A percentile compares a stretch with the other conserved stretches of the same genome.
Evolutionary conservation across 192 early-diverging fungal genomes (phyloP).

Genomic region (Coemansia sp.): DNA sequence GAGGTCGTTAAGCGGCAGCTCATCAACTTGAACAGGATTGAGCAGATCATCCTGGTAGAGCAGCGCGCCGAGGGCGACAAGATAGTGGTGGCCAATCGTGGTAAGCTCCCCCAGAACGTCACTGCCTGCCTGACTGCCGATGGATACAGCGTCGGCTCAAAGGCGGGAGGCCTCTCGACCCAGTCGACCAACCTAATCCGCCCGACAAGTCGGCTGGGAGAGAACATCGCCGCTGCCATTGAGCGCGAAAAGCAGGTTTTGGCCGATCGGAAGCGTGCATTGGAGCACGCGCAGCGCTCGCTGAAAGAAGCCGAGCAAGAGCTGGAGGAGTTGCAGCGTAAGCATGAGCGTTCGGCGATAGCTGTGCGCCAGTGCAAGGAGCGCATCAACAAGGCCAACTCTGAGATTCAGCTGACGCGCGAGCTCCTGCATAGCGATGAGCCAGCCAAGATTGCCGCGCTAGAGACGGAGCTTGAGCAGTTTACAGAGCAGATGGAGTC

Average conservation of each 20-base stretch:
- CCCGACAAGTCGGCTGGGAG: slow-evolving; percentile 53
- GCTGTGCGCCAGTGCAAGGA: slow-evolving; percentile 44
- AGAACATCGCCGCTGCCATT: slow-evolving; percentile 52
- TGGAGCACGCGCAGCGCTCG: slow-evolving; percentile 16
- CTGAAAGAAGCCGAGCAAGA: slow-evolving; percentile 29
- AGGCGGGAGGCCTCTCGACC: slow-evolving; percentile 44
- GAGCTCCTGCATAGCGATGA: slow-evolving; percentile 62
- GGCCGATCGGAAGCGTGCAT: slow-evolving; percentile 5
- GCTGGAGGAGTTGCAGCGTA: slow-evolving; percentile 35
- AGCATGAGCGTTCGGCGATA: slow-evolving; percentile 19
- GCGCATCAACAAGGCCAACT: slow-evolving; percentile 30
- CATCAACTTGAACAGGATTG: slow-evolving; percentile 65
- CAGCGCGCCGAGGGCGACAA: slow-evolving; percentile 42
- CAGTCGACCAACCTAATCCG: slow-evolving; percentile 43
- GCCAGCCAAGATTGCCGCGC: slow-evolving; percentile 60
- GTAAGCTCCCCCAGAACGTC: slow-evolving; percentile 63
- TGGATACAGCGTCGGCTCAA: slow-evolving; percentile 61
- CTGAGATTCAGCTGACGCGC: slow-evolving; percentile 46
- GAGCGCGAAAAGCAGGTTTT: slow-evolving; percentile 30
- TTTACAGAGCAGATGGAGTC: slow-evolving; percentile 56
- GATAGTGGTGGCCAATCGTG: slow-evolving; percentile 52
- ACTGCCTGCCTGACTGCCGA: slow-evolving; percentile 59
- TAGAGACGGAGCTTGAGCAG: slow-evolving; percentile 57
- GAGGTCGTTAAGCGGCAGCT: slow-evolving; percentile 74
- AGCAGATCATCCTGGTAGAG: slow-evolving; percentile 67